These are phyloP conservation scores for Paralagenidium karlingii DNA, from an alignment of 352 stramenopile genomes.

Conservation along the genomic window DNA sequence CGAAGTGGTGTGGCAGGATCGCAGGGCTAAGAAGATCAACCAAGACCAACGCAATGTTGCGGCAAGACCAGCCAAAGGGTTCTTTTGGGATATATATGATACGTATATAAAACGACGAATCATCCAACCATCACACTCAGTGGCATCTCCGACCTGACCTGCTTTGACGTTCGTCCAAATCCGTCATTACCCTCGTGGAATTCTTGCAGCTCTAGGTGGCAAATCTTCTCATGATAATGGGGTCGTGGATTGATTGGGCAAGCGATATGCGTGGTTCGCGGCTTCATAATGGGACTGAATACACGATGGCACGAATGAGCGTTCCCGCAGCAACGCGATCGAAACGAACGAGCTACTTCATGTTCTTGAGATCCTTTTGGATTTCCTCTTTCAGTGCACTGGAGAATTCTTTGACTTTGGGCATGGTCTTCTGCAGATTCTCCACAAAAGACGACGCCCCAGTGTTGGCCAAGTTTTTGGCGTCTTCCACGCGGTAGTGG, in stretches of 20 bases:
- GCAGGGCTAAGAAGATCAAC: slow-evolving; percentile 1
- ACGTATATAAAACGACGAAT: neutral
- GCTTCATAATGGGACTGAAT: no score
- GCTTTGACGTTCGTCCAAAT: no score
- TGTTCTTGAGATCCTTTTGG: slow-evolving; percentile 52
- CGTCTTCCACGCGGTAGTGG: slow-evolving; percentile 70
- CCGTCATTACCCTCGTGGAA: no score
- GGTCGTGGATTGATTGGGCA: no score
- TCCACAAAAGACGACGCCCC: slow-evolving; percentile 29
- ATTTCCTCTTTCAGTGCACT: slow-evolving; percentile 64
- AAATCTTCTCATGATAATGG: no score
- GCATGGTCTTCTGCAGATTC: slow-evolving; percentile 38
- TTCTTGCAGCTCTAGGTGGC: no score
- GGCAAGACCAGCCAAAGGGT: neutral
- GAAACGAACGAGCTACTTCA: no score
- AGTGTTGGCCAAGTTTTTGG: slow-evolving; percentile 53
- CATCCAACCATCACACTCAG: neutral
- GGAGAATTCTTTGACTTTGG: slow-evolving; percentile 68
- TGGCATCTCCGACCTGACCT: no score
- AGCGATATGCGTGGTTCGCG: no score
- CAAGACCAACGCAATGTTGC: neutral
- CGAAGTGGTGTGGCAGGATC: slow-evolving; percentile 2
- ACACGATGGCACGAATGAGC: no score
- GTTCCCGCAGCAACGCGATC: no score
- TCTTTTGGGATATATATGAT: neutral